Evolutionary conservation across 345 rosid genomes (phyloP), one percentile per base, ranked within the genome.

Genomic region (Murraya koenigii): DNA sequence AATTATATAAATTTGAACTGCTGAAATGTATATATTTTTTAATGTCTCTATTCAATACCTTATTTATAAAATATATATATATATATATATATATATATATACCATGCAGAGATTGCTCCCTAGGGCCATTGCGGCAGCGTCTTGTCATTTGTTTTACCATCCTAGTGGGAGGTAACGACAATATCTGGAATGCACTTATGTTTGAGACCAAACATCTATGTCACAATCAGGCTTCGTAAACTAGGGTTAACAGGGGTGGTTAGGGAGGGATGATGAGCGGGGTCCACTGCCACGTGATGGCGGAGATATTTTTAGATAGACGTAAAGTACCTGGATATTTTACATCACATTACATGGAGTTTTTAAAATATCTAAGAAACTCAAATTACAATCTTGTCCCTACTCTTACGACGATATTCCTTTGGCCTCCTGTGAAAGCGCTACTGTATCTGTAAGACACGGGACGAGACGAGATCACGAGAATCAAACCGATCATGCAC

Each of bases 261-360:
- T 10, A 44, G 61, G 1, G 28, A 61, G 3, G 5, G 3, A 20
- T 62, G 8, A 22, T 74, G 1, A 20, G 20, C 10, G 60, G 77
- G 77, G 44, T 23, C 77, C 77, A 74, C 28, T 1, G 1, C 23
- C 69, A 28, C 77, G 60, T 63, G 77, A 4, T 6, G 56, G 55
- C 25, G 36, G 47, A 35, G 19, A 54, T 71, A 52, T 67, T 39
- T 55, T 38, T 59, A 15, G 25, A 23, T 8, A 15, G 33, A 32
- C 36, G 49, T 19, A 28, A 59, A 59, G 67, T 7, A 15, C 25
- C 4, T 44, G 7, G 59, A 74, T 28, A 74, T 41, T 62, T 30
- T 44, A 44, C 49, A 11, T 44, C 49, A 13, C 49, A 52, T 4
- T 30, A 28, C 7, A 1, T 6, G 25, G 49, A 44, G 6, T 54